These are phyloP conservation scores for Periconia sp. DNA, from an alignment of 2,329 filamentous ascomycete genomes.

Conservation along the genomic window DNA sequence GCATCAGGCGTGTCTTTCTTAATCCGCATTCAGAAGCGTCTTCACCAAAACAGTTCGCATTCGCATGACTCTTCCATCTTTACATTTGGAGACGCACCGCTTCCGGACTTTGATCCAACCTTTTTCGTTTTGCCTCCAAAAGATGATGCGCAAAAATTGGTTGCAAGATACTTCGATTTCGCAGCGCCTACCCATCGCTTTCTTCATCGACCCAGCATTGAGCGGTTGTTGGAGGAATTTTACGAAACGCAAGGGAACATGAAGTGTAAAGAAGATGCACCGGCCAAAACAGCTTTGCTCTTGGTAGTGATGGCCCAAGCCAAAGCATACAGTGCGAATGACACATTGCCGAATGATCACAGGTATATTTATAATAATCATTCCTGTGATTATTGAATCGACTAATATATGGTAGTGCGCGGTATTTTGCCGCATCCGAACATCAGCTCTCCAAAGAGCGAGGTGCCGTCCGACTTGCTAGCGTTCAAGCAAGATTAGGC, in stretches of 20 bases:
- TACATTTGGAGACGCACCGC: slow-evolving; percentile 53
- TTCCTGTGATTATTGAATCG: background rate
- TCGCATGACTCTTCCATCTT: slow-evolving; percentile 51
- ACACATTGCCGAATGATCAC: slow-evolving; percentile 17
- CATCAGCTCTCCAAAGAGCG: slow-evolving; percentile 53
- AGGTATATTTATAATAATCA: slow-evolving; percentile 12
- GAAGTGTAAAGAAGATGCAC: slow-evolving; percentile 43
- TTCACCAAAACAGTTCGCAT: slow-evolving; percentile 44
- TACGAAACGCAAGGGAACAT: slow-evolving; percentile 50
- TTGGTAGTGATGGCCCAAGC: slow-evolving; percentile 59
- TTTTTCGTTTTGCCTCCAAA: slow-evolving; percentile 49
- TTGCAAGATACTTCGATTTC: slow-evolving; percentile 61
- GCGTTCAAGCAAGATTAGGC: slow-evolving; percentile 59
- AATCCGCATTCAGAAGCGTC: slow-evolving; percentile 52
- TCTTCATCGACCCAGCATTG: slow-evolving; percentile 57
- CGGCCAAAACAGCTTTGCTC: slow-evolving; percentile 50
- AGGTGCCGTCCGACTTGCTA: slow-evolving; percentile 57
- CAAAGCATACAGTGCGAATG: slow-evolving; percentile 39
- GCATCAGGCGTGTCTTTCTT: slow-evolving; percentile 54
- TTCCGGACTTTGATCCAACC: slow-evolving; percentile 48
- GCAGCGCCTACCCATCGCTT: slow-evolving; percentile 63
- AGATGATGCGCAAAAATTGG: slow-evolving; percentile 46
- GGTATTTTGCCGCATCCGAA: slow-evolving; percentile 48
- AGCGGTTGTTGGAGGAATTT: slow-evolving; percentile 48
- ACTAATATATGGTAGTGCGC: slow-evolving; percentile 30